These are phyloP conservation scores for Aureobasidium sp. DNA, from an alignment of 2,329 filamentous ascomycete genomes.

Conservation along the genomic window DNA sequence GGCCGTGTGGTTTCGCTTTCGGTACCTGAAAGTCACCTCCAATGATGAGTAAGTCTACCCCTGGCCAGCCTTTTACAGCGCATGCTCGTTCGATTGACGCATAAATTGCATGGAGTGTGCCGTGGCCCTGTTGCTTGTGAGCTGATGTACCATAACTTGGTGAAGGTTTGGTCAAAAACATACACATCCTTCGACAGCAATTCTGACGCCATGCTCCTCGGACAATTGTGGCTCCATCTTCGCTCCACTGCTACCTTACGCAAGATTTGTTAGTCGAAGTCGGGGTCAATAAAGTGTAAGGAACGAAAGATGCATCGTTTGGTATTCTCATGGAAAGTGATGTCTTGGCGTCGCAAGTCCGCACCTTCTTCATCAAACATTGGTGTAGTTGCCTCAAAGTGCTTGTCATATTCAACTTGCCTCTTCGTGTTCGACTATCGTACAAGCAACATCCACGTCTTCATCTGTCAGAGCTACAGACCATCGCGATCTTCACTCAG, in stretches of 20 bases:
- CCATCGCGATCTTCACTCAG: too few species aligned
- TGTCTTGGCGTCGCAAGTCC: slow-evolving; percentile 2
- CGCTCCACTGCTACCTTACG: not conserved
- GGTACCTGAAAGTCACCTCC: slow-evolving; percentile 86
- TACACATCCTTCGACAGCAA: slow-evolving; percentile 85
- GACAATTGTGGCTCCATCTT: slow-evolving; percentile 5
- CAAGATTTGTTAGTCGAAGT: too few species aligned
- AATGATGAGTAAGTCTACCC: slow-evolving; percentile 85
- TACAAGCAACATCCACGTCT: not conserved
- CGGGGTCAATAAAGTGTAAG: not conserved
- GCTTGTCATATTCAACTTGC: too few species aligned
- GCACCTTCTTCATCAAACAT: not conserved
- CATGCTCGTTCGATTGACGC: slow-evolving; percentile 65
- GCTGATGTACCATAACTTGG: slow-evolving; percentile 7
- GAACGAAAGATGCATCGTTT: not conserved
- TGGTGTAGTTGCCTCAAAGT: not conserved
- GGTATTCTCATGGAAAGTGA: not conserved
- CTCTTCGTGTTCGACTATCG: not conserved
- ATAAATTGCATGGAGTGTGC: slow-evolving; percentile 87
- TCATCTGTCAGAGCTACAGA: too few species aligned
- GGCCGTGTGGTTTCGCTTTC: not conserved
- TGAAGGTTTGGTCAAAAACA: slow-evolving; percentile 28
- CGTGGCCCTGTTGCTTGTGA: slow-evolving; percentile 63
- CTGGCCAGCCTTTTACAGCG: slow-evolving; percentile 66
- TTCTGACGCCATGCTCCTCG: slow-evolving; percentile 49